Conservation (phyloP, 1,139 yeast species). For the Yamadazyma sp. region DNA sequence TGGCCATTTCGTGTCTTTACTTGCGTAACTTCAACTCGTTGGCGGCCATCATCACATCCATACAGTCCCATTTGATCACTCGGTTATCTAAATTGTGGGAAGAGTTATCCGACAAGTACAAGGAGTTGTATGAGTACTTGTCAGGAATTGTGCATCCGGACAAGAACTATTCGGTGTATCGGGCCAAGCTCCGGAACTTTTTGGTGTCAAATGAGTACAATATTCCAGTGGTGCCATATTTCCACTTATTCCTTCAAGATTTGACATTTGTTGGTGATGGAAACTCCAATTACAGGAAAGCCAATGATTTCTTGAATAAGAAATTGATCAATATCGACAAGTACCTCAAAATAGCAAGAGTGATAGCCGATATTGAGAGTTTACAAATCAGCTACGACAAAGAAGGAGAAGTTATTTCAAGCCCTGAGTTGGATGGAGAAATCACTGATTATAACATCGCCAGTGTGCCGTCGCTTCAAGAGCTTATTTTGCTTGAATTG, state of each 20-base stretch:
- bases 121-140: constrained; percentile 63
- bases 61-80: constrained; percentile 79
- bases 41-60: constrained; percentile 83
- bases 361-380: constrained; percentile 75
- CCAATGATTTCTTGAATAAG: constrained; percentile 56
- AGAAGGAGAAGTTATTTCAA: constrained; percentile 8
- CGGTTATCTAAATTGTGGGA: constrained; percentile 68
- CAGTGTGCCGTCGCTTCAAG: constrained; percentile 55
- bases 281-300: constrained; percentile 66
- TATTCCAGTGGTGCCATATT: constrained; percentile 81
- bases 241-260: constrained; percentile 82
- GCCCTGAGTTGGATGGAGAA: constrained; percentile 14
- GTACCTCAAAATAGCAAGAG: constrained; percentile 68
- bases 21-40: constrained; percentile 81
- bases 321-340: constrained; percentile 80
- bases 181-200: constrained; percentile 64
- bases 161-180: constrained; percentile 75
- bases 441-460: constrained; percentile 31
- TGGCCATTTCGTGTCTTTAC: constrained; percentile 79
- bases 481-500: constrained; percentile 62
- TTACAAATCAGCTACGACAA: constrained; percentile 63
- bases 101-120: constrained; percentile 64
- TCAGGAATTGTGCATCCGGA: constrained; percentile 78
- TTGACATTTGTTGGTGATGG: constrained; percentile 88
- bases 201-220: constrained; percentile 51